Percentiles rank a stretch among this genome's conserved stretches.
phyloP scores from a whole-genome alignment of 768 basidiomycete species.

The Trametes villosa region DNA sequence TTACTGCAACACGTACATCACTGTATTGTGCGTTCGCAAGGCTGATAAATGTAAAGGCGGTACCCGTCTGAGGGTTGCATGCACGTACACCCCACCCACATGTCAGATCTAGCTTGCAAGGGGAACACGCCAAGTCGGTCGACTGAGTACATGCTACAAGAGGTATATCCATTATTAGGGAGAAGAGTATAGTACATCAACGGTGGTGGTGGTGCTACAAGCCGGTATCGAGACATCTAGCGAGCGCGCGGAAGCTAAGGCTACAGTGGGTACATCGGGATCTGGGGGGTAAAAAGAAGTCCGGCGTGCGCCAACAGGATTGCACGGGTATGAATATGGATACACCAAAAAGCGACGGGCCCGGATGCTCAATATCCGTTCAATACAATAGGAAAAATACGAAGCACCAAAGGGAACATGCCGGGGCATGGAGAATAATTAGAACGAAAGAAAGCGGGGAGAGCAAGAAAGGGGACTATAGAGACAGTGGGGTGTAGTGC shows the following conservation, averaged over 20 bases:
- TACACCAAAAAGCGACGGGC: slow-evolving; percentile 16
- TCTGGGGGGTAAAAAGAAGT: not conserved
- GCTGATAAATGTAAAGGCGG: too few relatives aligned
- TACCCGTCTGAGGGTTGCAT: too few relatives aligned
- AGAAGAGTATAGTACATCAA: not conserved
- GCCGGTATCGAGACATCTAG: slow-evolving; percentile 5
- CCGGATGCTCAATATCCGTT: slow-evolving; percentile 9
- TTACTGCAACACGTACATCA: too few relatives aligned
- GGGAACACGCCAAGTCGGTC: not conserved
- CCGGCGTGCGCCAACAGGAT: not conserved
- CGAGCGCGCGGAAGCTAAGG: slow-evolving; percentile 13
- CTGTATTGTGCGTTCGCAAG: too few relatives aligned
- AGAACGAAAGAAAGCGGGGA: slow-evolving; percentile 8
- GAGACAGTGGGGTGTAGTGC: slow-evolving; percentile 1
- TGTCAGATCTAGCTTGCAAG: too few relatives aligned
- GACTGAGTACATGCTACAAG: not conserved
- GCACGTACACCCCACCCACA: too few relatives aligned
- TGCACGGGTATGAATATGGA: slow-evolving; percentile 16
- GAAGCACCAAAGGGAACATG: not conserved
- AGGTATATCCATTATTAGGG: not conserved
- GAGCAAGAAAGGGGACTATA: slow-evolving; percentile 11
- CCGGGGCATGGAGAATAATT: slow-evolving; percentile 11
- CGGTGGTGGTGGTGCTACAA: slow-evolving; percentile 15
- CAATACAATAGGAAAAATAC: slow-evolving; percentile 8
- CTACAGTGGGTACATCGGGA: slow-evolving; percentile 20